phyloP scores from a whole-genome alignment of 176 grass and related monocot genomes.

The Otatea glauca region DNA sequence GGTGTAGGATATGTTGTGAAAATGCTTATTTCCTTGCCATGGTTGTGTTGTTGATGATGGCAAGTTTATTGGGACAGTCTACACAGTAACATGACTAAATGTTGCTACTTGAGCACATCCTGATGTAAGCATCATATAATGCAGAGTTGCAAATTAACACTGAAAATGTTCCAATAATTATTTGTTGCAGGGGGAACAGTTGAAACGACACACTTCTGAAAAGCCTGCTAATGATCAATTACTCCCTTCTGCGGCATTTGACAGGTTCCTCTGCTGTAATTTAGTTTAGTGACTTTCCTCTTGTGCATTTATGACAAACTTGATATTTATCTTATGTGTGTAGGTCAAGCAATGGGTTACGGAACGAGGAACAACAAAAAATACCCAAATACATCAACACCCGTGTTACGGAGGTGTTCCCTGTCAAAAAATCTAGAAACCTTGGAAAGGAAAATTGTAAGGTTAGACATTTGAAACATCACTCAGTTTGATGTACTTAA shows the following conservation, averaged over 20 bases:
- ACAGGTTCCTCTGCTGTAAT: constrained; percentile 49
- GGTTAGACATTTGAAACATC: constrained; percentile 37
- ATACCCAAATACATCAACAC: constrained; percentile 73
- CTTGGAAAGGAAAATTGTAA: constrained; percentile 67
- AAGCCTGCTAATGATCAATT: constrained; percentile 41
- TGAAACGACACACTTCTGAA: constrained; percentile 62
- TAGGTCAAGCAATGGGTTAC: constrained; percentile 42
- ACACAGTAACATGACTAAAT: background rate
- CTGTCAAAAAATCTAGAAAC: constrained; percentile 69
- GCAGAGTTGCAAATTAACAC: background rate
- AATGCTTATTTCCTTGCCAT: background rate
- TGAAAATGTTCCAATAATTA: constrained; percentile 4
- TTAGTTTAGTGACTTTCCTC: background rate
- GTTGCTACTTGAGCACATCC: background rate
- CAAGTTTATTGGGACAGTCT: background rate
- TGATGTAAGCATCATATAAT: background rate
- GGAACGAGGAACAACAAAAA: constrained; percentile 56
- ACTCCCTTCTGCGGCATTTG: constrained; percentile 41
- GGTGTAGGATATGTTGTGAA: background rate
- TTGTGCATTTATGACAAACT: background rate
- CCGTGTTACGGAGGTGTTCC: constrained; percentile 81
- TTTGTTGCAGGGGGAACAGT: constrained; percentile 74
- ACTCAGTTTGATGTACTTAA: background rate
- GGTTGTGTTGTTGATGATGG: background rate
- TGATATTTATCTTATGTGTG: constrained; percentile 25